Evolutionary conservation across 768 basidiomycete species (phyloP).

Genomic region (Rhodotorula kratochvilovae): DNA sequence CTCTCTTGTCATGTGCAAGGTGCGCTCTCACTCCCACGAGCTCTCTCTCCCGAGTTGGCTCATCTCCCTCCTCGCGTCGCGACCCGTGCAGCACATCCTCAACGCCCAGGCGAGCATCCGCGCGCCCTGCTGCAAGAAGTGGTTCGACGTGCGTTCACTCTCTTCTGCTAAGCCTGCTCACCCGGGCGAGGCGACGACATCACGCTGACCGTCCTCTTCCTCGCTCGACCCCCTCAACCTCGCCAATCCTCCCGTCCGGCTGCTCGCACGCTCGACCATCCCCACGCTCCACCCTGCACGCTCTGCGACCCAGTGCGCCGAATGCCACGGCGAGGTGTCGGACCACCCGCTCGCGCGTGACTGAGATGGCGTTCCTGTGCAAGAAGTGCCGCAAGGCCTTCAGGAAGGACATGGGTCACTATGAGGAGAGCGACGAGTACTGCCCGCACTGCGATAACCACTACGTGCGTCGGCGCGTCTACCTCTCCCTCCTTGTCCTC

Average conservation of each 20-base stretch:
- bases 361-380: constrained; percentile 78
- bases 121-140: constrained; percentile 93
- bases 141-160: constrained; percentile 65
- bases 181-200: too few species aligned
- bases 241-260: too few species aligned
- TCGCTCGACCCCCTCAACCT: not conserved
- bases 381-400: constrained; percentile 95
- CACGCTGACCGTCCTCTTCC: not conserved
- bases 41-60: not conserved
- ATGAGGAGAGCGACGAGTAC: constrained; percentile 96
- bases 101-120: constrained; percentile 95
- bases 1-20: constrained; percentile 5
- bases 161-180: not conserved
- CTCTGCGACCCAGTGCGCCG: constrained; percentile 57
- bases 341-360: constrained; percentile 67
- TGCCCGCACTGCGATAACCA: constrained; percentile 98
- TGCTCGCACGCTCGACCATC: not conserved
- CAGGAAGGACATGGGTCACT: constrained; percentile 83
- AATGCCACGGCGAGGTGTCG: constrained; percentile 84
- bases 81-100: constrained; percentile 73
- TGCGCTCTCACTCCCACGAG: not conserved
- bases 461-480: constrained; percentile 64
- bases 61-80: constrained; percentile 1
- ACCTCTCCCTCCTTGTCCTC: not conserved
- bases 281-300: not conserved